These are phyloP conservation scores for Lentinus brumalis DNA, from an alignment of 768 basidiomycete genomes.

Conservation along the genomic window DNA sequence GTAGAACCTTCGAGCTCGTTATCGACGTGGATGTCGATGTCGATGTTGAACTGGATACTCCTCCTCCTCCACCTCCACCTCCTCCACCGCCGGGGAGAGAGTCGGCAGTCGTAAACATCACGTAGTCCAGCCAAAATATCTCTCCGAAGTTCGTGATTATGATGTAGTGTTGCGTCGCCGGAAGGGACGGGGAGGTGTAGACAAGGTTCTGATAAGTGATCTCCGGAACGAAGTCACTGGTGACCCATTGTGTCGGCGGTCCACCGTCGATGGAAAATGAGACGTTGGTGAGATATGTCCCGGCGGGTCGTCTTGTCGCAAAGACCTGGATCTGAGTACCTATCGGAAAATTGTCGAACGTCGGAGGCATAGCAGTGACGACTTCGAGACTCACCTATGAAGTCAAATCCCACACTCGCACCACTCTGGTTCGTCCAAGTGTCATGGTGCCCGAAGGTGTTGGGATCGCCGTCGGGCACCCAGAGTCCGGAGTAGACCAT, in stretches of 20 bases:
- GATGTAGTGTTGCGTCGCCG: constrained; percentile 8
- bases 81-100: not conserved
- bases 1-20: not conserved
- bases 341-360: not conserved
- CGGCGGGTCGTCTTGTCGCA: constrained; percentile 7
- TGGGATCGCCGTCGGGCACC: constrained; percentile 13
- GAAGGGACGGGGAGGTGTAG: constrained; percentile 9
- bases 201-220: constrained; percentile 9
- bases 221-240: not conserved
- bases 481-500: constrained; percentile 18
- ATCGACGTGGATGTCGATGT: not conserved
- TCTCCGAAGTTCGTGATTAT: constrained; percentile 12
- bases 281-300: constrained; percentile 13
- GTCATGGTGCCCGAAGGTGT: constrained; percentile 8
- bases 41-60: not conserved
- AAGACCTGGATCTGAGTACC: constrained; percentile 13
- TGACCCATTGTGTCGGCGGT: constrained; percentile 3
- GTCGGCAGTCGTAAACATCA: constrained; percentile 2
- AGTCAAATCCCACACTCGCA: constrained; percentile 10
- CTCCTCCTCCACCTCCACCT: not conserved
- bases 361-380: not conserved
- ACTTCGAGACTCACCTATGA: constrained; percentile 3
- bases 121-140: constrained; percentile 15
- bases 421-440: constrained; percentile 19
- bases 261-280: constrained; percentile 20